Base-by-base conservation (phyloP, 2,329 filamentous ascomycete genomes). In the Ceratocystis ficicola region DNA sequence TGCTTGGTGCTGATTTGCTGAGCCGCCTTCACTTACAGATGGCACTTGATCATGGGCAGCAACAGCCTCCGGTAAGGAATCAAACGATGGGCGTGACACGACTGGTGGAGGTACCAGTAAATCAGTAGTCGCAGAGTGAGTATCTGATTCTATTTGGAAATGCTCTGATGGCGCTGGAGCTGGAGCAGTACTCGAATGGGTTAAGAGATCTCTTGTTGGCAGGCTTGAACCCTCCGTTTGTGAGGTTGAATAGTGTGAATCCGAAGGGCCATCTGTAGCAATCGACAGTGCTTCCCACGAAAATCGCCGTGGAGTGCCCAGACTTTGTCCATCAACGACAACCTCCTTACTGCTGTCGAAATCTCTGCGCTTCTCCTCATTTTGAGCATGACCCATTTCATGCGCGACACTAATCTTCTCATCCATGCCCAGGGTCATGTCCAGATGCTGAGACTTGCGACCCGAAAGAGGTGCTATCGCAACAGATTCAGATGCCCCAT, bases 401-500 rank as follows among this genome's bases (percentile, higher is more conserved):
- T 59, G 61, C 30, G 44, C 61, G 12, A 66, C 61, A 44, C 65
- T 64, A 46, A 66, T 66, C 61, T 66, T 66, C 20, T 66, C 65
- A 12, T 66, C 63, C n/a, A 20, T 48, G 44, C 52, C 25, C 5
- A 17, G 5, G 10, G 28, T 30, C 52, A 57, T 57, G 20, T 57
- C 25, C 22, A 57, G 52, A 22, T 28, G 52, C 22, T 57, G 52
- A 10, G 62, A 50, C 25, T 52, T 63, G n/a, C 46, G 20, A 10
- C 25, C 41, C 36, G 62, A 63, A 8, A 63, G 62, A 15, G 46
- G 62, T 17, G 62, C 44, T 5, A 63, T 22, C 4, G 30, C 4
- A 28, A 30, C 32, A n/a, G 59, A 44, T 8, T 32, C 59, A 20
- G 32, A 20, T 12, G 17, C 30, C 6, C 15, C 41, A 36, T 25